These are phyloP conservation scores for Sporobolus alterniflorus DNA, from an alignment of 202 grass and related monocot genomes.

Conservation along the genomic window DNA sequence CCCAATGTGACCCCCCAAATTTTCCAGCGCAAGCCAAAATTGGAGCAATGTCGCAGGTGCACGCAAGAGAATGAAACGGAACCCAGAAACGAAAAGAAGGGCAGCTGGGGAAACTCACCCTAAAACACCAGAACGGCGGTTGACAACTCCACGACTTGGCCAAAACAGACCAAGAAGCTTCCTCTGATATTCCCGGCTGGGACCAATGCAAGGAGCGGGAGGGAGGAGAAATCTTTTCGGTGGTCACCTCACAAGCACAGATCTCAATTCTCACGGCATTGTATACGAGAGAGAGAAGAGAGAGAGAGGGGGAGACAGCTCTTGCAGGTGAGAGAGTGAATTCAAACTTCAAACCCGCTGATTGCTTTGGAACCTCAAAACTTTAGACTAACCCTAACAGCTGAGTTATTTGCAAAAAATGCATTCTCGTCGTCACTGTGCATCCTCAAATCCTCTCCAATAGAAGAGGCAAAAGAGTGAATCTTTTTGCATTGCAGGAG, in stretches of 20 bases:
- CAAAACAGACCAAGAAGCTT: background rate
- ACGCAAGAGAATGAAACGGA: background rate
- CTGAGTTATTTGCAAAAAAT: no score
- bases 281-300: background rate
- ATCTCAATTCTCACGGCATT: constrained; percentile 33
- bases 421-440: no score
- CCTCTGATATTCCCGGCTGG: background rate
- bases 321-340: background rate
- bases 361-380: background rate
- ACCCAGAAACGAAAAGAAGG: background rate
- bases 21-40: no score
- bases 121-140: background rate
- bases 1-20: background rate
- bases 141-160: background rate
- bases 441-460: no score
- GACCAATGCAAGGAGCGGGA: background rate
- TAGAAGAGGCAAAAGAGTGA: no score
- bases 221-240: background rate
- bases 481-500: no score
- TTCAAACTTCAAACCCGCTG: constrained; percentile 21
- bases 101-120: background rate
- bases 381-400: no score
- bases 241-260: constrained; percentile 13
- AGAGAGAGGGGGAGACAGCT: background rate
- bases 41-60: background rate